Base-by-base conservation (phyloP, 345 rosid species). In the Dimocarpus longan region DNA sequence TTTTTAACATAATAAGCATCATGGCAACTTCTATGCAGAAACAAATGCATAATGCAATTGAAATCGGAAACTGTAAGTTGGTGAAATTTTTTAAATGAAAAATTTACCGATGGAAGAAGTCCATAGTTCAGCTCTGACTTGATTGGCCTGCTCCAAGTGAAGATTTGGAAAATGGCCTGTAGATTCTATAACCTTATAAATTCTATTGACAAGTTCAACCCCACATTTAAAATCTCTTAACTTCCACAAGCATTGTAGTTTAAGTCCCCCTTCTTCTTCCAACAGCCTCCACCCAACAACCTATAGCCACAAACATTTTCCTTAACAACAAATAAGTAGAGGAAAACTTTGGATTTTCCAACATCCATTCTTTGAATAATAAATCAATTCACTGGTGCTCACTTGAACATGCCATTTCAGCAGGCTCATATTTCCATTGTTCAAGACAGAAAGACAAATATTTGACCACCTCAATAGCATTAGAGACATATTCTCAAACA, bases 201-300 rank as follows among this genome's bases (percentile, higher is more conserved):
- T 96, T 86, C 99, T 82, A 75, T 93, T 96, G 57, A 91, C 76
- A 60, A 96, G 99, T 48, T 94, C 99, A 81, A 92, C 91, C 66
- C 95, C 97, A 50, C 93, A 88, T 68, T 84, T 83, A 50, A 83
- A 93, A 82, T 93, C 97, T 78, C 93, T 88, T 81, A 96, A 80
- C 79, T 89, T 96, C 99, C 99, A 96, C 85, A 90, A 78, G 83
- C 98, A 94, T 71, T 88, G 94, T 54, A 96, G 91, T 70, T 91
- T 93, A 37, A 91, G 83, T 54, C 94, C 90, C 0, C 89, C 89
- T 43, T 87, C 91, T 80, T 87, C 91, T 8, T 93, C 97, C 82
- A 93, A 78, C 43, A 96, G 83, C 78, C 97, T 94, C 98, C 99
- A 96, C 18, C 99, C 99, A 64, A 94, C 32, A 67, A 96, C 92